These are phyloP conservation scores for Cynara cardunculus DNA, from an alignment of 129 eudicot genomes.

Conservation along the genomic window DNA sequence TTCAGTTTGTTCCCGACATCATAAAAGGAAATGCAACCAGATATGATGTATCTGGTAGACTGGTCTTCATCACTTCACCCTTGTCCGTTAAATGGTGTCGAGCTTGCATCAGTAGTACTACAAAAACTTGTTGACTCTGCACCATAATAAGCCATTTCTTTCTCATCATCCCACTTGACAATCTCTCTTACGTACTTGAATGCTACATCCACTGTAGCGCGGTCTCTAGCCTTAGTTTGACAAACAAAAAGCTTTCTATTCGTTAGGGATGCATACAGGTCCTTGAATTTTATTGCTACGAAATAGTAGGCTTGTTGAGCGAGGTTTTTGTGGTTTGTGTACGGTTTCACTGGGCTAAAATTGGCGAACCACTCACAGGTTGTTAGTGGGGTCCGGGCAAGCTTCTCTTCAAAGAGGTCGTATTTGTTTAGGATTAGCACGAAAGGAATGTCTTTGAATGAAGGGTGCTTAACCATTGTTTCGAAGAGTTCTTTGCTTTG, in stretches of 20 bases:
- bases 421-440: constrained; percentile 83
- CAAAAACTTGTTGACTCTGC: constrained; percentile 73
- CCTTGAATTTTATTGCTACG: constrained; percentile 92
- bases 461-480: constrained; percentile 72
- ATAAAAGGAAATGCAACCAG: background rate
- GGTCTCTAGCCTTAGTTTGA: constrained; percentile 88
- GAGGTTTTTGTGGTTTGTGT: constrained; percentile 66
- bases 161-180: constrained; percentile 96
- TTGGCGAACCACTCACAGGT: constrained; percentile 84
- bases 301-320: constrained; percentile 94
- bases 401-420: constrained; percentile 88
- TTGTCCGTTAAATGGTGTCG: constrained; percentile 59
- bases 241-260: constrained; percentile 81
- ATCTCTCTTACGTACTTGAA: constrained; percentile 88
- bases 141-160: constrained; percentile 47
- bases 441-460: constrained; percentile 90
- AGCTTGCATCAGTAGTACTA: constrained; percentile 90
- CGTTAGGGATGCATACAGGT: constrained; percentile 68
- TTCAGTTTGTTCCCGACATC: background rate
- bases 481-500: constrained; percentile 91
- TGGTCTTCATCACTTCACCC: background rate
- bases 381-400: constrained; percentile 51
- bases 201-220: constrained; percentile 78
- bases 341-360: constrained; percentile 79
- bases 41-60: background rate